Percentiles rank a stretch among this genome's conserved stretches.
phyloP scores from a whole-genome alignment of 805 yeast species.

The Millerozyma miso region DNA sequence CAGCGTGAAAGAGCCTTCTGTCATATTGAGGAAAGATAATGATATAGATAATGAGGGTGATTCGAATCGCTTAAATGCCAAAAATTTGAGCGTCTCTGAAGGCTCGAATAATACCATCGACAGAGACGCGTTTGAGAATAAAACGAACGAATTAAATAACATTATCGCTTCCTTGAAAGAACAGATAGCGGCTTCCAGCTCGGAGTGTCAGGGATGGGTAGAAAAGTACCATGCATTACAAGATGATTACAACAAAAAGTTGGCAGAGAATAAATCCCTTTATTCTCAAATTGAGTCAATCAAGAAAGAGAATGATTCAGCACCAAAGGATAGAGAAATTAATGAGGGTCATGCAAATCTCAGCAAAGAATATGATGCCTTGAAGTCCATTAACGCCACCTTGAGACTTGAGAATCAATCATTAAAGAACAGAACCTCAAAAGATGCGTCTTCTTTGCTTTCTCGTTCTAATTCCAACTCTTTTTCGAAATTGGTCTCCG shows the following conservation, averaged over 20 bases:
- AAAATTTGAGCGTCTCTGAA: background rate
- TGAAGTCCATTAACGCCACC: constrained; percentile 28
- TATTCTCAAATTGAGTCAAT: constrained; percentile 16
- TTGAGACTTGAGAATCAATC: constrained; percentile 36
- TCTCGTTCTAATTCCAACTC: background rate
- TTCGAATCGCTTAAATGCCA: background rate
- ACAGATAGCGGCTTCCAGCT: constrained; percentile 14
- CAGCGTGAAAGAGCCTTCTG: constrained; percentile 5
- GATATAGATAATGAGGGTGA: background rate
- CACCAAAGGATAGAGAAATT: background rate
- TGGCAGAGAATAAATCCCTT: constrained; percentile 17
- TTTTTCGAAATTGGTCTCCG: background rate
- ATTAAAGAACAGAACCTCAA: constrained; percentile 22
- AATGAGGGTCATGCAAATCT: background rate
- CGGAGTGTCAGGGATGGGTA: constrained; percentile 10
- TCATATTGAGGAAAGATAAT: background rate
- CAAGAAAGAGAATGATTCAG: constrained; percentile 10
- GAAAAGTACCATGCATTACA: constrained; percentile 17
- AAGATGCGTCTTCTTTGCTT: constrained; percentile 2
- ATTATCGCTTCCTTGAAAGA: constrained; percentile 28
- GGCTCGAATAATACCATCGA: constrained; percentile 1
- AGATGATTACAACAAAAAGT: constrained; percentile 18
- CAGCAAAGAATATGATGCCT: constrained; percentile 20
- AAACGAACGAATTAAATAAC: constrained; percentile 40
- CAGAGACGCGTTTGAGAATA: constrained; percentile 8